Conservation (phyloP, 306 rosid genomes). For the Nissolia schottii region DNA sequence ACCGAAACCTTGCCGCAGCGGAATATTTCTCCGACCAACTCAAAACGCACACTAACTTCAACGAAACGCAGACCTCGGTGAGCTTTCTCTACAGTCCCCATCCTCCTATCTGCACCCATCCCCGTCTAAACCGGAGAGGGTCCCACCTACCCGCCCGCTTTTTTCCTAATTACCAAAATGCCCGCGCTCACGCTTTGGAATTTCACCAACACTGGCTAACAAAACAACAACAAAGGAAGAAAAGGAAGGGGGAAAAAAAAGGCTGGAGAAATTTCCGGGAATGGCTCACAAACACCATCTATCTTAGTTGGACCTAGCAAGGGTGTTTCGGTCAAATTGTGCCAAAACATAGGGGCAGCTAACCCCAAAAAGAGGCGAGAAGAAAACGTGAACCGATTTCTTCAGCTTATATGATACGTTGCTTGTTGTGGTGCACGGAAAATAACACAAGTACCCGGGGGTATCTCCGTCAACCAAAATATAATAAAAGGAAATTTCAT, state of each 20-base stretch:
- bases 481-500: neutral
- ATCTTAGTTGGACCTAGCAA: neutral
- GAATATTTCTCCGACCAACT: neutral
- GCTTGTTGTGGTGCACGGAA: neutral
- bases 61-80: neutral
- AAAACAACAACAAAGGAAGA: neutral
- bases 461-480: constrained; percentile 29
- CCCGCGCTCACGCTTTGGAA: neutral
- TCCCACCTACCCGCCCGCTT: constrained; percentile 18
- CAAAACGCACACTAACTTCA: neutral
- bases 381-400: neutral
- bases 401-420: neutral
- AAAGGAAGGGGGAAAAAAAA: neutral
- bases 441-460: neutral
- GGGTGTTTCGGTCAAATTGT: constrained; percentile 40
- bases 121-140: constrained; percentile 15
- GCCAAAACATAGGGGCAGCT: neutral
- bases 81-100: neutral
- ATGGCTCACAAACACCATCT: neutral
- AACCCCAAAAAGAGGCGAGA: neutral
- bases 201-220: neutral
- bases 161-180: constrained; percentile 24
- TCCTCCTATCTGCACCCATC: constrained; percentile 8
- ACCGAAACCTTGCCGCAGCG: neutral
- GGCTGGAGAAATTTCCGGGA: neutral